phyloP scores from a whole-genome alignment of 1,139 yeast genomes.

The Suhomyces yuchorum region DNA sequence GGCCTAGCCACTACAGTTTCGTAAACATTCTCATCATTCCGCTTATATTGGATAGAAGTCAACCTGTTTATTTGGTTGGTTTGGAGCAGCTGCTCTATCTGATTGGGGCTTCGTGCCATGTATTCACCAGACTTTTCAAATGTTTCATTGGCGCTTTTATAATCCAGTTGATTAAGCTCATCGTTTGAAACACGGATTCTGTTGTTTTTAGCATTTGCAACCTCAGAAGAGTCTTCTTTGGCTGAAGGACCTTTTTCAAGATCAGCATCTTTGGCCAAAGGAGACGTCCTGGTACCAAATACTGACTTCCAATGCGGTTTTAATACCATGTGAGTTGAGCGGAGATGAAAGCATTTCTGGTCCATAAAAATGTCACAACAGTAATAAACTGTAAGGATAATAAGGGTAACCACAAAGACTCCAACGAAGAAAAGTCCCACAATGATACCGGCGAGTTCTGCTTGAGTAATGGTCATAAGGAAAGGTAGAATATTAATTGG shows the following conservation, averaged over 20 bases:
- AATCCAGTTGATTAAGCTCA: slow-evolving; percentile 17
- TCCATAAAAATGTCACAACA: not conserved
- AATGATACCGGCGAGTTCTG: slow-evolving; percentile 1
- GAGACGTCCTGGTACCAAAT: not conserved
- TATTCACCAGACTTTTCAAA: slow-evolving; percentile 19
- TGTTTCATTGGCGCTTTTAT: slow-evolving; percentile 20
- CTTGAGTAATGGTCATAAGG: not conserved
- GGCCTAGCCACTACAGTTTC: slow-evolving; percentile 22
- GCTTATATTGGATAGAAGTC: slow-evolving; percentile 17
- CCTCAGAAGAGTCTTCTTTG: not conserved
- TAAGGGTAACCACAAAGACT: not conserved
- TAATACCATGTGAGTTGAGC: not conserved
- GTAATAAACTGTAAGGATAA: not conserved
- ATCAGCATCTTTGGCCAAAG: not conserved
- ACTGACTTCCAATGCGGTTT: not conserved
- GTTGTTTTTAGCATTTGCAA: not conserved
- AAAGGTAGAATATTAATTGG: not conserved
- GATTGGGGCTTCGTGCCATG: not conserved
- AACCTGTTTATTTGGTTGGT: slow-evolving; percentile 7
- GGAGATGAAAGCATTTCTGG: not conserved
- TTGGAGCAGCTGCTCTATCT: not conserved
- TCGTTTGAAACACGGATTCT: not conserved
- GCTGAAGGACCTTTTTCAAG: not conserved
- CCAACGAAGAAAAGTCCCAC: not conserved
- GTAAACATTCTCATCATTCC: slow-evolving; percentile 6